Evolutionary conservation across 805 yeast genomes (phyloP).

Genomic region (Candida sakaeoensis): DNA sequence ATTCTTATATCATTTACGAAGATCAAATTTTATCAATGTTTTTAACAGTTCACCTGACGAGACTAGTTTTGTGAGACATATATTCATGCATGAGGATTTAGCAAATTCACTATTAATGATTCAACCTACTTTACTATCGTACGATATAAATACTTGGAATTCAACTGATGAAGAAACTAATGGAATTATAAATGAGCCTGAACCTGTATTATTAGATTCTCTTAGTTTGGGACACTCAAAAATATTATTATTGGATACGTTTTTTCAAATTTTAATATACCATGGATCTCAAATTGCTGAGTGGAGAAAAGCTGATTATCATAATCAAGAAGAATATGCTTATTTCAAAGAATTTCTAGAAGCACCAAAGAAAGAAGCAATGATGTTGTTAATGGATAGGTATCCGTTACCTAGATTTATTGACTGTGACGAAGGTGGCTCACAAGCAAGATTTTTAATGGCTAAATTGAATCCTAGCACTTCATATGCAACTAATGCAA

Average conservation of each 20-base stretch:
- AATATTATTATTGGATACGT: conserved; percentile 60
- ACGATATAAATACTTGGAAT: conserved; percentile 46
- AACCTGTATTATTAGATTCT: conserved; percentile 62
- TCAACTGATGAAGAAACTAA: conserved; percentile 25
- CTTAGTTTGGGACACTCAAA: conserved; percentile 55
- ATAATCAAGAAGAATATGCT: conserved; percentile 55
- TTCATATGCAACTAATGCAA: conserved; percentile 42
- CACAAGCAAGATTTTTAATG: conserved; percentile 68
- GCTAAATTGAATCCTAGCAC: conserved; percentile 69
- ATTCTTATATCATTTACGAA: conserved; percentile 61
- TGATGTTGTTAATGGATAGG: conserved; percentile 59
- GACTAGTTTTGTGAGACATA: conserved; percentile 60
- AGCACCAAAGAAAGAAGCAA: conserved; percentile 62
- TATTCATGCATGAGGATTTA: conserved; percentile 59
- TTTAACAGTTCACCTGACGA: conserved; percentile 74
- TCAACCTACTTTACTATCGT: conserved; percentile 63
- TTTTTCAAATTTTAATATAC: conserved; percentile 63
- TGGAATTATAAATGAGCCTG: conserved; percentile 43
- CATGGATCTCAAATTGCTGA: conserved; percentile 66
- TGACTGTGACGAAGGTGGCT: conserved; percentile 73
- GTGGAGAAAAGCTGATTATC: conserved; percentile 65
- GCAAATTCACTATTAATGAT: conserved; percentile 61
- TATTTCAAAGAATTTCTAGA: conserved; percentile 58
- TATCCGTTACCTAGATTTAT: conserved; percentile 71
- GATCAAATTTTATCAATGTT: conserved; percentile 62